Evolutionary conservation across 2,329 filamentous ascomycete genomes (phyloP).

Genomic region (Hypoxylon sp.): DNA sequence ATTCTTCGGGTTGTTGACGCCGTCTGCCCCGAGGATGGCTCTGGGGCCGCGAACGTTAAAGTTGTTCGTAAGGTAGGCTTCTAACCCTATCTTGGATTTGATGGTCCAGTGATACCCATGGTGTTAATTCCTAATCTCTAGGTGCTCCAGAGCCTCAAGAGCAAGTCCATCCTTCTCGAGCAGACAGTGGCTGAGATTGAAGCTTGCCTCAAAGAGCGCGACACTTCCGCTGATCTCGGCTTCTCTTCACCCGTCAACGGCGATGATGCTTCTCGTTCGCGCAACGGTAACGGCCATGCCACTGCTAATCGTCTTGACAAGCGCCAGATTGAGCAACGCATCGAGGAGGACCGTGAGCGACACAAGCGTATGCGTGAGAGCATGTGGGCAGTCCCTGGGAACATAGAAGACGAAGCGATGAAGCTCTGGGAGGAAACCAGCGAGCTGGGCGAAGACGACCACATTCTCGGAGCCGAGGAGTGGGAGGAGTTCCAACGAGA

Average conservation of each 20-base stretch:
- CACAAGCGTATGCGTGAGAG: slow-evolving; percentile 93
- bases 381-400: slow-evolving; percentile 87
- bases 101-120: background rate
- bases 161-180: slow-evolving; percentile 79
- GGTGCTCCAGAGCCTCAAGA: slow-evolving; percentile 78
- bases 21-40: slow-evolving; percentile 88
- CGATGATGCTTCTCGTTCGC: slow-evolving; percentile 56
- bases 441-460: slow-evolving; percentile 90
- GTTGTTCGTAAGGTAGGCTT: slow-evolving; percentile 82
- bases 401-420: slow-evolving; percentile 78
- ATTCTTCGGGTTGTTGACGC: slow-evolving; percentile 92
- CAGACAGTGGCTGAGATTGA: slow-evolving; percentile 86
- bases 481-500: slow-evolving; percentile 58
- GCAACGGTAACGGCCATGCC: slow-evolving; percentile 50
- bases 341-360: slow-evolving; percentile 95
- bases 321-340: slow-evolving; percentile 92
- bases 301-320: slow-evolving; percentile 74
- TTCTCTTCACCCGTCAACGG: slow-evolving; percentile 65
- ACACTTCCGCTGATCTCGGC: slow-evolving; percentile 71
- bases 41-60: slow-evolving; percentile 92
- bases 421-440: slow-evolving; percentile 90
- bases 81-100: background rate
- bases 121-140: slow-evolving; percentile 50
- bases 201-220: slow-evolving; percentile 84
- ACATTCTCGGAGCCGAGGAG: slow-evolving; percentile 82